These are phyloP conservation scores for Penicillium sp. DNA, from an alignment of 2,329 filamentous ascomycete species.

Conservation along the genomic window DNA sequence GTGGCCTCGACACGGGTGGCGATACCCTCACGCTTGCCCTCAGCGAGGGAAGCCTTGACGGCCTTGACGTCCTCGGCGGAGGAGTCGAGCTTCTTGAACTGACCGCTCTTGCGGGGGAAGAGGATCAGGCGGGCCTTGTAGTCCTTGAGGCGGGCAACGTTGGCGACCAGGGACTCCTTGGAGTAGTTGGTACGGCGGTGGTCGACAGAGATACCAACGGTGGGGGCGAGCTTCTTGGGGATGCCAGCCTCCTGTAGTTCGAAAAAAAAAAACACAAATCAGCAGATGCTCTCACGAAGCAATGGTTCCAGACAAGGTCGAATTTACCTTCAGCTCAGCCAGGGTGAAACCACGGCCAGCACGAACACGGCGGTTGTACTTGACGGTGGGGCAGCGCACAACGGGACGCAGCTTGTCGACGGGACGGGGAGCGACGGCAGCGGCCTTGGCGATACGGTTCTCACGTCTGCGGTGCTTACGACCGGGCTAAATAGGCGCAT, in stretches of 20 bases:
- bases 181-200: slow-evolving; percentile 94
- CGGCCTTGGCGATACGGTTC: slow-evolving; percentile 91
- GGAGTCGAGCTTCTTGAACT: slow-evolving; percentile 89
- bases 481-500: slow-evolving; percentile 67
- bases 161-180: slow-evolving; percentile 89
- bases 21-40: slow-evolving; percentile 53
- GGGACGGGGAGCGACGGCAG: slow-evolving; percentile 89
- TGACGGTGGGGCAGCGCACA: slow-evolving; percentile 96
- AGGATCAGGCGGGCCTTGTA: slow-evolving; percentile 96
- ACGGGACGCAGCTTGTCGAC: slow-evolving; percentile 95
- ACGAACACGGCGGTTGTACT: slow-evolving; percentile 98
- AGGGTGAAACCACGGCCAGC: slow-evolving; percentile 97
- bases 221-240: slow-evolving; percentile 87
- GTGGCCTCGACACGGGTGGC: slow-evolving; percentile 54
- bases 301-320: slow-evolving; percentile 5
- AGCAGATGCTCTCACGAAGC: background rate
- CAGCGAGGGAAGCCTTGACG: slow-evolving; percentile 56
- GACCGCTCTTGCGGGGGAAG: slow-evolving; percentile 92
- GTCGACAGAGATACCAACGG: slow-evolving; percentile 97
- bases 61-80: slow-evolving; percentile 78
- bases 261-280: slow-evolving; percentile 16
- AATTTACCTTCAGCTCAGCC: slow-evolving; percentile 89
- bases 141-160: slow-evolving; percentile 96
- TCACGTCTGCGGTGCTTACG: slow-evolving; percentile 91
- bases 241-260: slow-evolving; percentile 80